Percentiles rank a stretch among this genome's conserved stretches.
Evolutionary conservation across 805 yeast genomes (phyloP).

Genomic region (Blastobotrys mokoenaii): DNA sequence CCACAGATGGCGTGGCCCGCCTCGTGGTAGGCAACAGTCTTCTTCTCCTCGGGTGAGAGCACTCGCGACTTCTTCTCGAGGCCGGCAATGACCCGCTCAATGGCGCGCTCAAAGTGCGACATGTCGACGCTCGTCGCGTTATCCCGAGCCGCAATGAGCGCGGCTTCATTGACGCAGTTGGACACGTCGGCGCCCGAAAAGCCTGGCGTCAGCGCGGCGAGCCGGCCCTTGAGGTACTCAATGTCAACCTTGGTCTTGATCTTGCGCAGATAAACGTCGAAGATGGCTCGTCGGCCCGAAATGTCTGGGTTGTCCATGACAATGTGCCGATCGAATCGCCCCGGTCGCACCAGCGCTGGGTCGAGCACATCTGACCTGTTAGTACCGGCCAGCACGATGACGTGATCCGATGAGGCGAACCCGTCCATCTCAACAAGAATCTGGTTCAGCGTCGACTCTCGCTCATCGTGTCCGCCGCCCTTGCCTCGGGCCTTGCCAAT

Average conservation of each 20-base stretch:
- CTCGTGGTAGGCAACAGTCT: constrained; percentile 91
- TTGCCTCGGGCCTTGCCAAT: constrained; percentile 84
- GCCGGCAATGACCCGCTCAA: constrained; percentile 96
- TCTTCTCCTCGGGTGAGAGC: constrained; percentile 77
- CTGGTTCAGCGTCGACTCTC: constrained; percentile 94
- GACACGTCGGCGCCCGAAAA: constrained; percentile 98
- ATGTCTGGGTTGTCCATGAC: constrained; percentile 88
- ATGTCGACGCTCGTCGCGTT: constrained; percentile 62
- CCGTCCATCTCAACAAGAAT: constrained; percentile 98
- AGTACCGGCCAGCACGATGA: constrained; percentile 96
- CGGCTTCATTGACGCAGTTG: constrained; percentile 95
- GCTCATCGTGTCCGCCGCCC: constrained; percentile 84
- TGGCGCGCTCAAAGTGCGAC: constrained; percentile 87
- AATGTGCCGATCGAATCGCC: constrained; percentile 93
- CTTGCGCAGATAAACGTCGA: constrained; percentile 72
- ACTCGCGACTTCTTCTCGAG: constrained; percentile 83
- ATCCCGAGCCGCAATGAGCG: constrained; percentile 88
- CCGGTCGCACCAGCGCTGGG: constrained; percentile 90
- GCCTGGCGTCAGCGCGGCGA: constrained; percentile 96
- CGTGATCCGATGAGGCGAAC: constrained; percentile 80
- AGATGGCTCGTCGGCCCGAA: constrained; percentile 90
- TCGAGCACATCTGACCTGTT: constrained; percentile 92
- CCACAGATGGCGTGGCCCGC: constrained; percentile 99
- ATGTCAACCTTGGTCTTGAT: constrained; percentile 50
- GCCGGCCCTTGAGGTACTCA: constrained; percentile 64